Conservation (phyloP, 768 basidiomycete species). For the Hericium coralloides region DNA sequence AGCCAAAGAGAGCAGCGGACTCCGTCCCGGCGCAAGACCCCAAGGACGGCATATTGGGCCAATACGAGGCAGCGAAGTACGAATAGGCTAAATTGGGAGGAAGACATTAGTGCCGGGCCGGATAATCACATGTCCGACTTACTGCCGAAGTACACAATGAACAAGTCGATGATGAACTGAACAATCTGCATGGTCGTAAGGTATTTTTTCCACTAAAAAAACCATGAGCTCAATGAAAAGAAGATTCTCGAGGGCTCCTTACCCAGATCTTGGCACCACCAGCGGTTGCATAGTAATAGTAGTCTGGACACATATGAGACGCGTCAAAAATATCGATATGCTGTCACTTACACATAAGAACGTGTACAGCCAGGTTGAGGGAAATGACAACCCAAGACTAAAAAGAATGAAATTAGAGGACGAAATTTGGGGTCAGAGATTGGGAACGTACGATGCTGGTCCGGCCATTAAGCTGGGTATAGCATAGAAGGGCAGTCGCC, state of each 20-base stretch:
- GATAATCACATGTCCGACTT: constrained; percentile 27
- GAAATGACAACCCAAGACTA: constrained; percentile 95
- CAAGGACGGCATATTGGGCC: constrained; percentile 49
- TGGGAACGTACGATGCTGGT: constrained; percentile 66
- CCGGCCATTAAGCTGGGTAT: constrained; percentile 86
- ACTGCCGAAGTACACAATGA: constrained; percentile 93
- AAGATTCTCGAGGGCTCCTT: constrained; percentile 15
- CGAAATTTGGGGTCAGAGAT: not conserved
- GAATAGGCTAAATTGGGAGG: constrained; percentile 48
- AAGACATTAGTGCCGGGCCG: not conserved
- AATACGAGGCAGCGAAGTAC: constrained; percentile 62
- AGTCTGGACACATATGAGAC: constrained; percentile 46
- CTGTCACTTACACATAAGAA: constrained; percentile 82
- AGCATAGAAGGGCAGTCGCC: constrained; percentile 93
- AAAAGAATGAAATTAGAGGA: not conserved
- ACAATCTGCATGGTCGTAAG: constrained; percentile 93
- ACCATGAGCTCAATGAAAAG: constrained; percentile 1
- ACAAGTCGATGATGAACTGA: constrained; percentile 91
- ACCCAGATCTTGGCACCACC: constrained; percentile 97
- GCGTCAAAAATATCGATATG: not conserved
- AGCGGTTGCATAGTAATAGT: constrained; percentile 98
- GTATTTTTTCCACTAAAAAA: constrained; percentile 92
- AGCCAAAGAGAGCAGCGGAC: constrained; percentile 82
- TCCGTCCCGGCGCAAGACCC: constrained; percentile 88
- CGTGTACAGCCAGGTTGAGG: constrained; percentile 89